A percentile compares a stretch with the other conserved stretches of the same genome.
phyloP scores from a whole-genome alignment of 768 basidiomycete genomes.

The Cubamyces lactineus region DNA sequence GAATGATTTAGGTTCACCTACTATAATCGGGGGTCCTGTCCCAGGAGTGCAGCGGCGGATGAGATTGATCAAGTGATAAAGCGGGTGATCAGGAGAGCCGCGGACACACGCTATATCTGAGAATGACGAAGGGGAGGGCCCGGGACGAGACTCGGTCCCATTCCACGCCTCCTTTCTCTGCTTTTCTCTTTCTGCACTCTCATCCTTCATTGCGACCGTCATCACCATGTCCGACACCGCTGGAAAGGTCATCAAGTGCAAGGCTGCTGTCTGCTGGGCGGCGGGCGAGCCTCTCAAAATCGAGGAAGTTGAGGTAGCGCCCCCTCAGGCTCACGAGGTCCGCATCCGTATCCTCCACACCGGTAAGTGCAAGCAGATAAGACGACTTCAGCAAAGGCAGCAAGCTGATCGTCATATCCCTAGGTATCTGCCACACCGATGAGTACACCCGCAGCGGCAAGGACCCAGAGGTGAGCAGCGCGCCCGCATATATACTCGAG shows the following conservation, averaged over 20 bases:
- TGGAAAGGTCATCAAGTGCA: constrained; percentile 82
- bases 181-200: constrained; percentile 28
- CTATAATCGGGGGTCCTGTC: too few relatives aligned
- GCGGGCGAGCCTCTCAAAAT: constrained; percentile 84
- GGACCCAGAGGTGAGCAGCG: constrained; percentile 79
- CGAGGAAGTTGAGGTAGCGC: constrained; percentile 93
- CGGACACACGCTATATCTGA: constrained; percentile 20
- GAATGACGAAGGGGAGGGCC: constrained; percentile 15
- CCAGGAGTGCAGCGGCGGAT: constrained; percentile 9
- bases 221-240: constrained; percentile 68
- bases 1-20: too few relatives aligned
- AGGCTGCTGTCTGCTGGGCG: constrained; percentile 95
- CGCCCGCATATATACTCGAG: constrained; percentile 16
- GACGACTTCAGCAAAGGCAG: neutral
- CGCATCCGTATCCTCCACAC: constrained; percentile 91
- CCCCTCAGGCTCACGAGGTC: constrained; percentile 89
- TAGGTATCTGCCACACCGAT: constrained; percentile 96
- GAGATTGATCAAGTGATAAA: constrained; percentile 30
- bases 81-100: constrained; percentile 24
- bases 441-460: constrained; percentile 96
- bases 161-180: constrained; percentile 17
- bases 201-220: constrained; percentile 20
- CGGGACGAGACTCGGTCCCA: neutral
- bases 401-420: neutral
- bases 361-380: constrained; percentile 48